A percentile compares a stretch with the other conserved stretches of the same genome.
phyloP scores from a whole-genome alignment of 257 asterid genomes.

The Knoxia roxburghii region DNA sequence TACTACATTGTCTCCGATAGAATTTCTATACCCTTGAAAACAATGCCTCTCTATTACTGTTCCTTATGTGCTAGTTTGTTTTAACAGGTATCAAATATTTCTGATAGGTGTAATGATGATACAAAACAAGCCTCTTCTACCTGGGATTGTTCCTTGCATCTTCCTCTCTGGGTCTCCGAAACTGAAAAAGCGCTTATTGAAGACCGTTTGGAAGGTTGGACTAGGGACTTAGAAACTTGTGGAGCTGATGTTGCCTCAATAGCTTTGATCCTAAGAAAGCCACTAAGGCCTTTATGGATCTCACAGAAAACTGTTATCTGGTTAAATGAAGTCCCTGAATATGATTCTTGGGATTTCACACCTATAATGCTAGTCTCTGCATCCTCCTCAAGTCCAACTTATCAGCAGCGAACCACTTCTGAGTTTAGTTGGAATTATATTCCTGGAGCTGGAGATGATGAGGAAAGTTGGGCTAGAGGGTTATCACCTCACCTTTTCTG shows the following conservation, averaged over 20 bases:
- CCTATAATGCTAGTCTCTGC: constrained; percentile 77
- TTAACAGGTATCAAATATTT: constrained; percentile 39
- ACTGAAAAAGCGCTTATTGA: constrained; percentile 68
- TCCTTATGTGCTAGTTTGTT: constrained; percentile 11
- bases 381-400: constrained; percentile 46
- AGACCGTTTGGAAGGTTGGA: constrained; percentile 66
- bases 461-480: constrained; percentile 98
- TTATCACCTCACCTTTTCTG: constrained; percentile 71
- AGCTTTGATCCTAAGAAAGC: constrained; percentile 52
- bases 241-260: constrained; percentile 87
- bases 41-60: neutral
- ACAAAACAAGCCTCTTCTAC: constrained; percentile 22
- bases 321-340: constrained; percentile 93
- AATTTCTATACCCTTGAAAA: neutral
- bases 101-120: constrained; percentile 18
- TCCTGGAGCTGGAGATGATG: constrained; percentile 99
- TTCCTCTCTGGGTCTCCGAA: constrained; percentile 88
- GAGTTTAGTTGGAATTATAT: constrained; percentile 95
- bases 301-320: constrained; percentile 91
- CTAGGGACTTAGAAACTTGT: constrained; percentile 58
- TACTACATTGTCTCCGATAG: neutral
- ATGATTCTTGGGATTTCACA: constrained; percentile 92
- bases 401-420: constrained; percentile 63
- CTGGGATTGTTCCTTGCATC: constrained; percentile 93
- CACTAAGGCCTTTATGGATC: constrained; percentile 86